A percentile compares a stretch with the other conserved stretches of the same genome.
Conservation (phyloP, 2,329 filamentous ascomycete species). For the Karstenula rhodostoma region DNA sequence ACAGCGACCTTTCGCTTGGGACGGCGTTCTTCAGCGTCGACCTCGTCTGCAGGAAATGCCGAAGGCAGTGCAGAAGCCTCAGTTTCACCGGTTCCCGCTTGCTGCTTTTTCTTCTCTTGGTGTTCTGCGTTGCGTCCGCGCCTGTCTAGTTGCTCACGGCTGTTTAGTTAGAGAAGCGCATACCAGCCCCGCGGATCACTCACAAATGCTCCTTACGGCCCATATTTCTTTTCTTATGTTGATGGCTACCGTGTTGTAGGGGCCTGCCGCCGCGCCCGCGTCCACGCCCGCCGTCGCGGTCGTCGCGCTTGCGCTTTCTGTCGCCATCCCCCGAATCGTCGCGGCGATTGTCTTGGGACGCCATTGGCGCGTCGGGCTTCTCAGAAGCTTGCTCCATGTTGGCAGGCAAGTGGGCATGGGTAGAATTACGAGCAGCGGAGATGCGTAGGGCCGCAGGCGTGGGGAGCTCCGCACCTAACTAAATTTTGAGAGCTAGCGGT, state of each 20-base stretch:
- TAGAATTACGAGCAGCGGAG: not conserved
- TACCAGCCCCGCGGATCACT: slow-evolving; percentile 31
- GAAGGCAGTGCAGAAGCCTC: slow-evolving; percentile 61
- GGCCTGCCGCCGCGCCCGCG: slow-evolving; percentile 40
- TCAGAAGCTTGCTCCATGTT: slow-evolving; percentile 34
- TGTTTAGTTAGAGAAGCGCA: slow-evolving; percentile 53
- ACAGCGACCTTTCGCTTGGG: slow-evolving; percentile 98
- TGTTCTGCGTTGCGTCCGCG: slow-evolving; percentile 54
- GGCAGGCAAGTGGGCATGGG: slow-evolving; percentile 20
- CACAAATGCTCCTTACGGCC: slow-evolving; percentile 72
- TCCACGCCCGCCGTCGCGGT: slow-evolving; percentile 33
- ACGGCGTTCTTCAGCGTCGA: slow-evolving; percentile 82
- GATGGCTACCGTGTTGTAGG: slow-evolving; percentile 49
- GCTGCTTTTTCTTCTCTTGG: slow-evolving; percentile 50
- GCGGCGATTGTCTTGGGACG: slow-evolving; percentile 27
- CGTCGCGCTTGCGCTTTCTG: slow-evolving; percentile 35
- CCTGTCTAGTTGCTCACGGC: slow-evolving; percentile 56
- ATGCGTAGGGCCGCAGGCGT: not conserved
- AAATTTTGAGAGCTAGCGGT: slow-evolving; percentile 29
- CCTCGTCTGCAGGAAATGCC: slow-evolving; percentile 78
- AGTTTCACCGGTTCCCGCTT: slow-evolving; percentile 45
- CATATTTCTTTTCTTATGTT: slow-evolving; percentile 71
- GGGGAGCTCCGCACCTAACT: slow-evolving; percentile 13
- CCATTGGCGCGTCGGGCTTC: slow-evolving; percentile 34
- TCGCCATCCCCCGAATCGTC: slow-evolving; percentile 31